Percentiles rank a stretch among this genome's conserved stretches.
Conservation (phyloP, 306 rosid species). For the Sophora flavescens region DNA sequence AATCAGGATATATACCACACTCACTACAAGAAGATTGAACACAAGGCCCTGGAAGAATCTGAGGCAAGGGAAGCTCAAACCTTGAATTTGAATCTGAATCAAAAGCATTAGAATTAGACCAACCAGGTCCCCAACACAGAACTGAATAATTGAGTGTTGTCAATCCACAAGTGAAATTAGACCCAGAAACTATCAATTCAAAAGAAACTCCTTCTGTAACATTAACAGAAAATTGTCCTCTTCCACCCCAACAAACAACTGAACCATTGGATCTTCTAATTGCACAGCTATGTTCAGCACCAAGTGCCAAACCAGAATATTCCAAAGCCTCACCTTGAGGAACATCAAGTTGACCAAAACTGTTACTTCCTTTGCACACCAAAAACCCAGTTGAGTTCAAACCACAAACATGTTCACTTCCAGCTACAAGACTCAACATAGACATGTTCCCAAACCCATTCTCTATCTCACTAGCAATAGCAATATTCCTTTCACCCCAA, state of each 20-base stretch:
- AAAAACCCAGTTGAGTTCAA: slow-evolving; percentile 65
- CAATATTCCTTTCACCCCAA: slow-evolving; percentile 59
- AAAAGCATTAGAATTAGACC: slow-evolving; percentile 49
- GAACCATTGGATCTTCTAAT: slow-evolving; percentile 55
- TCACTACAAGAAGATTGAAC: slow-evolving; percentile 62
- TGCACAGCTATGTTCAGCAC: slow-evolving; percentile 77
- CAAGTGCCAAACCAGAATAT: slow-evolving; percentile 63
- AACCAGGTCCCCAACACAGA: slow-evolving; percentile 92
- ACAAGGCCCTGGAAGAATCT: slow-evolving; percentile 91
- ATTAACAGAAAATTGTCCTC: slow-evolving; percentile 50
- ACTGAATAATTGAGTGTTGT: slow-evolving; percentile 54
- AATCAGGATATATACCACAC: slow-evolving; percentile 63
- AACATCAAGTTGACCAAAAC: slow-evolving; percentile 60
- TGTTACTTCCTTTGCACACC: slow-evolving; percentile 66
- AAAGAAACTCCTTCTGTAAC: slow-evolving; percentile 50
- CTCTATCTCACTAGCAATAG: slow-evolving; percentile 48
- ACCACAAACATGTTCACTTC: slow-evolving; percentile 80
- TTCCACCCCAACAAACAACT: slow-evolving; percentile 84
- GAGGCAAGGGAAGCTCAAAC: slow-evolving; percentile 51
- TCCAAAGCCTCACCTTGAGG: slow-evolving; percentile 58
- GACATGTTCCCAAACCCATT: slow-evolving; percentile 58
- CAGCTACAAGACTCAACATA: slow-evolving; percentile 68
- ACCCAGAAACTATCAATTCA: slow-evolving; percentile 73
- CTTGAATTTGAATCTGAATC: slow-evolving; percentile 37
- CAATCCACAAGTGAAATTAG: slow-evolving; percentile 82